phyloP scores from a whole-genome alignment of 345 rosid genomes.

The Garcia nutans region DNA sequence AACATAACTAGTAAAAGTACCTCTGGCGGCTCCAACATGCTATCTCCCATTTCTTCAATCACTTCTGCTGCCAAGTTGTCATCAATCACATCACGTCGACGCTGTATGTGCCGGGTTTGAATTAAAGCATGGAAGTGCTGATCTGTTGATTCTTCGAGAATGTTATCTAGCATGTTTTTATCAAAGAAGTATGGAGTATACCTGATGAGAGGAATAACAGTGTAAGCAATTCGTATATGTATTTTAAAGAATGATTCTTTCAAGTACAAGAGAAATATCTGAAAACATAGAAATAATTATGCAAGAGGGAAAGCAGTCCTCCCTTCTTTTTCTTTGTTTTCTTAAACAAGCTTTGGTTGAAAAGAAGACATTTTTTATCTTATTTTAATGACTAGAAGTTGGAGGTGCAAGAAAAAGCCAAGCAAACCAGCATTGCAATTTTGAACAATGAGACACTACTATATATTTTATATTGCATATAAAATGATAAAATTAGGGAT shows the following conservation, averaged over 20 bases:
- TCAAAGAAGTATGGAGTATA: slow-evolving; percentile 96
- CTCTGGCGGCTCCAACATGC: slow-evolving; percentile 89
- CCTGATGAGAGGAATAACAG: slow-evolving; percentile 46
- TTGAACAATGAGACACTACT: not conserved
- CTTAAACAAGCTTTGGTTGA: not conserved
- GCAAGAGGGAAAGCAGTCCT: not conserved
- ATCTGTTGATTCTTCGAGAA: slow-evolving; percentile 93
- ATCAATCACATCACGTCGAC: slow-evolving; percentile 76
- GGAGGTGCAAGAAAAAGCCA: not conserved
- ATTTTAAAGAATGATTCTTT: slow-evolving; percentile 1
- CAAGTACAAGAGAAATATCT: not conserved
- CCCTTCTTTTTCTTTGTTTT: not conserved
- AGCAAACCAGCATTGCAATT: slow-evolving; percentile 4
- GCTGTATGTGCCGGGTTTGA: slow-evolving; percentile 84
- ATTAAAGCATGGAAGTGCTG: slow-evolving; percentile 85
- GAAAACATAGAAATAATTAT: not conserved
- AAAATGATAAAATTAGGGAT: slow-evolving; percentile 1
- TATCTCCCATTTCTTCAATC: slow-evolving; percentile 87
- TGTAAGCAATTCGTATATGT: slow-evolving; percentile 14
- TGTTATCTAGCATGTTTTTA: slow-evolving; percentile 84
- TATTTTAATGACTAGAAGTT: not conserved
- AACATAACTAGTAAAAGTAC: slow-evolving; percentile 32
- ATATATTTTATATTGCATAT: not conserved
- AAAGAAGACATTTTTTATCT: not conserved
- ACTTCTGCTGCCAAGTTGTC: slow-evolving; percentile 75